Percentiles rank a stretch among this genome's conserved stretches.
phyloP scores from a whole-genome alignment of 345 rosid genomes.

The Populus nigra region DNA sequence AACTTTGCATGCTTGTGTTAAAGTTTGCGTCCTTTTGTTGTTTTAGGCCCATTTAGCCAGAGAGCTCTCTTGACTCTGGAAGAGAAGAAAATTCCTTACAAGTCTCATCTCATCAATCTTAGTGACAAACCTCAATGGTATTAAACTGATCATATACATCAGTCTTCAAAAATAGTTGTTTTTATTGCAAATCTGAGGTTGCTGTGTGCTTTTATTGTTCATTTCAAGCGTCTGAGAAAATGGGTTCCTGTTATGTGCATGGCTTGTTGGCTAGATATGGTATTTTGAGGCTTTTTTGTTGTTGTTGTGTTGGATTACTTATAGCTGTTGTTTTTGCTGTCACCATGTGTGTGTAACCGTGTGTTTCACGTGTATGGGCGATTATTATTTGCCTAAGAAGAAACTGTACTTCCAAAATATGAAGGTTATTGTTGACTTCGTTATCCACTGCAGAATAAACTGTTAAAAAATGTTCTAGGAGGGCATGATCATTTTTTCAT shows the following conservation, averaged over 20 bases:
- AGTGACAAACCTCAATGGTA: slow-evolving; percentile 82
- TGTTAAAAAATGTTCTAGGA: not conserved
- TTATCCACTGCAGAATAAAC: not conserved
- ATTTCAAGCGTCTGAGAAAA: slow-evolving; percentile 3
- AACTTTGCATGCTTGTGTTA: not conserved
- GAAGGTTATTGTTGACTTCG: not conserved
- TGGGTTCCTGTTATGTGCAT: not conserved
- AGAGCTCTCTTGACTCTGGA: slow-evolving; percentile 70
- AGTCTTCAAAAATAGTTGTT: not conserved
- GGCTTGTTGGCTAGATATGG: not conserved
- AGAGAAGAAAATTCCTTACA: slow-evolving; percentile 76
- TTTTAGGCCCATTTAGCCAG: slow-evolving; percentile 73
- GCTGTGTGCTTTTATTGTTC: not conserved
- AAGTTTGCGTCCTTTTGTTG: not conserved
- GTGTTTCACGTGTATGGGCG: not conserved
- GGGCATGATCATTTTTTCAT: not conserved
- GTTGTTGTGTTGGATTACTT: not conserved
- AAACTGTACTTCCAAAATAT: not conserved
- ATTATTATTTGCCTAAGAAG: not conserved
- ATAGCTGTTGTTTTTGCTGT: not conserved
- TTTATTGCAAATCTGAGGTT: not conserved
- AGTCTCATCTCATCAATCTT: slow-evolving; percentile 51
- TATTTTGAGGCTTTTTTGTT: not conserved
- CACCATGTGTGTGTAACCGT: no score
- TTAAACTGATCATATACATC: not conserved